Conservation (phyloP, 352 stramenopile species). For the Blastocystis sp. region DNA sequence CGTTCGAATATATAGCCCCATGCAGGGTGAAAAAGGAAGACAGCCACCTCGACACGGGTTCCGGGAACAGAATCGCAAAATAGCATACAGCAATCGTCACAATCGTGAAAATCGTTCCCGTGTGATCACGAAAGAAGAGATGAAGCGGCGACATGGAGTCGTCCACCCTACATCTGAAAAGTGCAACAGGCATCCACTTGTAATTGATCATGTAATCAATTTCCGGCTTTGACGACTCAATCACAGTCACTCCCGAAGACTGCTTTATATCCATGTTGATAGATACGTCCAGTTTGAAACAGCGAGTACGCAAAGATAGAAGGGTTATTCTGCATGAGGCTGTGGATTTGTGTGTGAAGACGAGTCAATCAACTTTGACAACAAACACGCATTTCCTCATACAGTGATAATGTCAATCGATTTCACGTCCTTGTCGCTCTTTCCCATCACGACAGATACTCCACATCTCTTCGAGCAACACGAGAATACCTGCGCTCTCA, state of each 20-base stretch:
- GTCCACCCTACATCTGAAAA: slow-evolving; percentile 21
- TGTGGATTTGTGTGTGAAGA: neutral
- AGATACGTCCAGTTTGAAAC: slow-evolving; percentile 19
- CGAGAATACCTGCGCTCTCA: neutral
- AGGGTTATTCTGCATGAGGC: neutral
- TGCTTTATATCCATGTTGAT: slow-evolving; percentile 30
- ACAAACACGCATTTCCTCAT: slow-evolving; percentile 39
- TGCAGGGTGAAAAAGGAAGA: slow-evolving; percentile 28
- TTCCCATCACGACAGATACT: too few species aligned
- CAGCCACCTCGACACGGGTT: neutral
- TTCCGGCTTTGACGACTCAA: slow-evolving; percentile 14
- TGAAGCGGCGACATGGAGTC: slow-evolving; percentile 50
- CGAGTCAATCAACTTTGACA: slow-evolving; percentile 23
- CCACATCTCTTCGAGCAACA: neutral
- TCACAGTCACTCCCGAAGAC: slow-evolving; percentile 1
- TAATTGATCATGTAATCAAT: slow-evolving; percentile 61
- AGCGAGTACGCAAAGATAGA: neutral
- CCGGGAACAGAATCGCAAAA: slow-evolving; percentile 23
- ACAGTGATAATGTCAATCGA: slow-evolving; percentile 42
- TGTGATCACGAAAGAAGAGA: slow-evolving; percentile 61
- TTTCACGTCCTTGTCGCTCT: neutral
- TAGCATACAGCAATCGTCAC: slow-evolving; percentile 6
- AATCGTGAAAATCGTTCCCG: slow-evolving; percentile 17
- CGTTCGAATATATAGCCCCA: neutral
- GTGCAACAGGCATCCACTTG: neutral